Evolutionary conservation across 2,329 filamentous ascomycete genomes (phyloP), one percentile per base, ranked within the genome.

Genomic region (Ceratocystis colombiana): DNA sequence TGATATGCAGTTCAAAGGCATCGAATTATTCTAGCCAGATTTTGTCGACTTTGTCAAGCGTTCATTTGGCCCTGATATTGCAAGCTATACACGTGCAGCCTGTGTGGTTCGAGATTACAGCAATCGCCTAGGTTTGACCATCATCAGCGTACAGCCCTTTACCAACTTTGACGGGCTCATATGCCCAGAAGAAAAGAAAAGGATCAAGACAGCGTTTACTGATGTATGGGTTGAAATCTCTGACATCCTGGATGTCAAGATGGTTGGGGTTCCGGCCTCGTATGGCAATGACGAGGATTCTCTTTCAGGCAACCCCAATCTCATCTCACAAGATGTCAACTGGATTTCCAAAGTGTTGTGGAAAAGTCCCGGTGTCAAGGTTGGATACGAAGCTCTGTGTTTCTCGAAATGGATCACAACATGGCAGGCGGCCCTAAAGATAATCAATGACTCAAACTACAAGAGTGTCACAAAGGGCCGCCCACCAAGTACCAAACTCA

Each of bases 21-120:
- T 72, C 28, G 70, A 72, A 62, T 53, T 72, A 22, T 71, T 68
- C 61, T 71, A 67, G 69, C 67, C 70, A 25, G 70, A 72, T 65
- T 67, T 72, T 12, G 37, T 65, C 15, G 55, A 50, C 15, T 68
- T 69, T 45, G 50, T 61, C 46, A 25, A 46, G 15, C 22, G 22
- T 17, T 10, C 25, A 62, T 66, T 10, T 44, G 48, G 57, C 44
- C 5, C 22, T 15, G 33, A 48, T 15, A 44, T 28, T 2, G 37
- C 33, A 17, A 41, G 17, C 28, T 33, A 64, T 25, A 25, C 59
- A 3, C 33, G 25, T n/a, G 45, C 70, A 22, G 44, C 70, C 45
- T 10, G 46, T 30, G 28, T 44, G 17, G 53, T 71, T 15, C 28
- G 53, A 4, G 10, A 41, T 5, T 48, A 62, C 28, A 69, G 69